Conservation (phyloP, 2,329 filamentous ascomycete species). For the Coleophoma eucalyptorum region DNA sequence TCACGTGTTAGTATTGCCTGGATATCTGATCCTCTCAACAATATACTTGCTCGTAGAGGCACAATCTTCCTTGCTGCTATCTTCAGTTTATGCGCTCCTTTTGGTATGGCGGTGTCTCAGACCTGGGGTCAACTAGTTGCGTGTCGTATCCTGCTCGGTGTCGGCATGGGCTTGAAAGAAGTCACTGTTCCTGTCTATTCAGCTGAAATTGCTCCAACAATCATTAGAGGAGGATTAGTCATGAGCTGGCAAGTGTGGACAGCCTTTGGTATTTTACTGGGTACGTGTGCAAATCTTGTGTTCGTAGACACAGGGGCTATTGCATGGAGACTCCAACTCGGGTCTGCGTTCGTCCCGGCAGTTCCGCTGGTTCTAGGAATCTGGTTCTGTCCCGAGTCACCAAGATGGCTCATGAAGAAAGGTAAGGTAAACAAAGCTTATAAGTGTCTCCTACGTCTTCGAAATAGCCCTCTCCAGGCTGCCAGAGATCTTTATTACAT, state of each 20-base stretch:
- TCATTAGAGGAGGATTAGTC: slow-evolving; percentile 53
- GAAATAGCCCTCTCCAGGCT: slow-evolving; percentile 56
- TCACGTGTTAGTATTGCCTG: slow-evolving; percentile 29
- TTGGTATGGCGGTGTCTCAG: slow-evolving; percentile 55
- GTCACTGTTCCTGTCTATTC: slow-evolving; percentile 44
- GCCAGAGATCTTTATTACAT: slow-evolving; percentile 62
- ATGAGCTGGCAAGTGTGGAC: slow-evolving; percentile 80
- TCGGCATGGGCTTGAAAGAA: slow-evolving; percentile 55
- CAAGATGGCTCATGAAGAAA: slow-evolving; percentile 55
- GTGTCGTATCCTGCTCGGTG: slow-evolving; percentile 48
- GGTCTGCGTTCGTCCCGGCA: slow-evolving; percentile 56
- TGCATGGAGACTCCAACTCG: slow-evolving; percentile 59
- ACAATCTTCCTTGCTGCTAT: slow-evolving; percentile 61
- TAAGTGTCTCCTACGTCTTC: slow-evolving; percentile 53
- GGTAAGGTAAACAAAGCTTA: slow-evolving; percentile 41
- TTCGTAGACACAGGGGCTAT: slow-evolving; percentile 45
- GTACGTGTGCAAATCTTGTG: slow-evolving; percentile 35
- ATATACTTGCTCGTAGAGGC: slow-evolving; percentile 54
- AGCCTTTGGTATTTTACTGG: slow-evolving; percentile 53
- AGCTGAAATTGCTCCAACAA: slow-evolving; percentile 47
- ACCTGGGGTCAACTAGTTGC: slow-evolving; percentile 53
- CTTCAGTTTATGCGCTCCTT: slow-evolving; percentile 57
- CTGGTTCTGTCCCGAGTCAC: slow-evolving; percentile 61
- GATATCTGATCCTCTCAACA: slow-evolving; percentile 60
- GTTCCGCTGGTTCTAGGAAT: slow-evolving; percentile 55